Base-by-base conservation (phyloP, 2,329 filamentous ascomycete species). In the Phialemonium atrogriseum region DNA sequence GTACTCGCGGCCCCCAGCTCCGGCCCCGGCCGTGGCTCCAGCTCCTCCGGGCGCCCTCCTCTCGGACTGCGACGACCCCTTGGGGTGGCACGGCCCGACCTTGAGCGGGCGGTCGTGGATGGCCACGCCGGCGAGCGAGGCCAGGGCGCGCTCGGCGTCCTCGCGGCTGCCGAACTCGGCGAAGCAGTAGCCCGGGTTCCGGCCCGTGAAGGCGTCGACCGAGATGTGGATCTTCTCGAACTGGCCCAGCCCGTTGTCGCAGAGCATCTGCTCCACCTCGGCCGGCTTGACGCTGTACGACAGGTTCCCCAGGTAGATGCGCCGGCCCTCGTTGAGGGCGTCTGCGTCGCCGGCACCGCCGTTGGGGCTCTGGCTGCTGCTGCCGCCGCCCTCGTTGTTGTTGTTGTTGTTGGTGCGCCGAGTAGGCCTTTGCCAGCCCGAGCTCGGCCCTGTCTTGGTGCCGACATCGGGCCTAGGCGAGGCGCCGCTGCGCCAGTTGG, bases 171-270 rank as follows among this genome's bases (percentile, higher is more conserved):
- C 53, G 35, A 85, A 72, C 46, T 85, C 80, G 27, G 84, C 72
- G 44, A 86, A 85, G 58, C 80, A 85, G 57, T 84, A 84, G 22
- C 77, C 80, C 1, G 79, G 79, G 50, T 84, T 85, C 26, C 79
- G 66, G 24, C 69, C 73, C 18, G 71, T 80, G 51, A 80, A 73
- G 2, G 77, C 70, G 45, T 85, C 79, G 32, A 80, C 66, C 1
- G 77, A 77, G 44, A 85, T 79, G 50, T 80, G 75, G 41, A 84
- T 71, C 27, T 72, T 70, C 41, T 70, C 64, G 35, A 56, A 56
- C 10, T 51, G 41, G 4, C 40, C 50, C 11, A 66, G 59, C 16
- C 51, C 54, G 26, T 46, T 39, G 13, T 46, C 43, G 19, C 33
- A 37, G 11, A 64, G 46, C 16, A 60, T 38, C 2, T 35, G 39